Conservation (phyloP, 257 asterid genomes). For the Gentiana macrophylla region DNA sequence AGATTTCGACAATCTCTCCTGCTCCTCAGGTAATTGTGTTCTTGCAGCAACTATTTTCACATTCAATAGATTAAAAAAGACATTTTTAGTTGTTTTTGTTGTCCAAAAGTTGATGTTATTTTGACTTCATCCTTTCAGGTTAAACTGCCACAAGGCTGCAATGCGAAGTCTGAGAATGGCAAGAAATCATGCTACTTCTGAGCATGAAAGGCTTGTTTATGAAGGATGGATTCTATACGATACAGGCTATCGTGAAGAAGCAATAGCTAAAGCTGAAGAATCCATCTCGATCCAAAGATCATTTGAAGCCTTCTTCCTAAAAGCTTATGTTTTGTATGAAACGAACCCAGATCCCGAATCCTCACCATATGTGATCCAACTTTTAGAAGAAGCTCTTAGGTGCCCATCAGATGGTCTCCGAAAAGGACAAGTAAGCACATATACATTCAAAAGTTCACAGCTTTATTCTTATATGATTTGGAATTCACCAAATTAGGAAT, state of each 20-base stretch:
- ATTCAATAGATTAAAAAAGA: background rate
- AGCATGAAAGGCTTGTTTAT: constrained; percentile 76
- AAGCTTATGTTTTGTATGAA: constrained; percentile 84
- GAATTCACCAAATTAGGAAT: constrained; percentile 7
- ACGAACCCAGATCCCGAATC: constrained; percentile 59
- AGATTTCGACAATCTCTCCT: constrained; percentile 88
- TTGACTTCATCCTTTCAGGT: constrained; percentile 25
- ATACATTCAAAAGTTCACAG: background rate
- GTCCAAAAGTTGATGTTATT: background rate
- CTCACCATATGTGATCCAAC: constrained; percentile 62
- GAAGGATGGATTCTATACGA: constrained; percentile 96
- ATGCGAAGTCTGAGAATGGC: constrained; percentile 95
- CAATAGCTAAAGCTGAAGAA: constrained; percentile 80
- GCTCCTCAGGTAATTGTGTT: constrained; percentile 46
- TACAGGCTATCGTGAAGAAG: constrained; percentile 81
- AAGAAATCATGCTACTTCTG: constrained; percentile 65
- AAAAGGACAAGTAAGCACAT: constrained; percentile 79
- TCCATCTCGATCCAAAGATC: constrained; percentile 80
- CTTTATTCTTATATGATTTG: background rate
- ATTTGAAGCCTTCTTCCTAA: constrained; percentile 88
- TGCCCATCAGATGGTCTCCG: constrained; percentile 97
- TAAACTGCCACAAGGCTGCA: constrained; percentile 94
- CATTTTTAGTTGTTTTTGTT: background rate
- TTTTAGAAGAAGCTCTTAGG: constrained; percentile 94
- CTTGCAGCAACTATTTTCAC: background rate